Conservation (phyloP, 805 yeast genomes). For the Myxozyma melibiosi region DNA sequence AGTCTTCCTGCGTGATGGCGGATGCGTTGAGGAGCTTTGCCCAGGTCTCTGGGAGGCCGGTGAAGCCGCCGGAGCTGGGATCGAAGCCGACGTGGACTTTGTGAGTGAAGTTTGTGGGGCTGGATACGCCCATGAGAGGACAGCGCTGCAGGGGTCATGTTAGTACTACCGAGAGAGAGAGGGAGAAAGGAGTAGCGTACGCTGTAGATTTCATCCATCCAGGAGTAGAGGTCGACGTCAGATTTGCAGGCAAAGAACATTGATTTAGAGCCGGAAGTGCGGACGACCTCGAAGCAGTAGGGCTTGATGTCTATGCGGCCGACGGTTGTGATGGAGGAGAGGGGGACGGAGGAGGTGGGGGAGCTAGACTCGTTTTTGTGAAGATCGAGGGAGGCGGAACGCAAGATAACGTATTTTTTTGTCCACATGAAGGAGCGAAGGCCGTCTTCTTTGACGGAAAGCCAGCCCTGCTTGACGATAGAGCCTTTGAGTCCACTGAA, state of each 20-base stretch:
- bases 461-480: constrained; percentile 66
- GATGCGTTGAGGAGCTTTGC: constrained; percentile 76
- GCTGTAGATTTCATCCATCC: constrained; percentile 81
- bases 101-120: constrained; percentile 93
- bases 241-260: constrained; percentile 74
- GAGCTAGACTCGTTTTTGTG: constrained; percentile 50
- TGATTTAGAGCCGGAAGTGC: constrained; percentile 48
- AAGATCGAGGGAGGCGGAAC: constrained; percentile 72
- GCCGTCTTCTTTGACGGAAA: constrained; percentile 90
- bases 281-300: constrained; percentile 74
- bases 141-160: constrained; percentile 35
- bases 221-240: constrained; percentile 77
- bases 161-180: not conserved
- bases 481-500: constrained; percentile 10
- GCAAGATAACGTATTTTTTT: constrained; percentile 75
- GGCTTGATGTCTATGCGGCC: constrained; percentile 71
- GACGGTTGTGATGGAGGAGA: constrained; percentile 62
- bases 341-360: constrained; percentile 42
- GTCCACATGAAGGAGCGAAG: constrained; percentile 90
- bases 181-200: constrained; percentile 13
- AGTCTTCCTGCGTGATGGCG: constrained; percentile 87
- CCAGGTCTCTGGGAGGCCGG: constrained; percentile 95
- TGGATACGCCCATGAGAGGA: constrained; percentile 63
- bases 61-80: constrained; percentile 77
- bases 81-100: constrained; percentile 94